Conservation (phyloP, 1,284 basidiomycete species). For the Filobasidium uniguttulatum region DNA sequence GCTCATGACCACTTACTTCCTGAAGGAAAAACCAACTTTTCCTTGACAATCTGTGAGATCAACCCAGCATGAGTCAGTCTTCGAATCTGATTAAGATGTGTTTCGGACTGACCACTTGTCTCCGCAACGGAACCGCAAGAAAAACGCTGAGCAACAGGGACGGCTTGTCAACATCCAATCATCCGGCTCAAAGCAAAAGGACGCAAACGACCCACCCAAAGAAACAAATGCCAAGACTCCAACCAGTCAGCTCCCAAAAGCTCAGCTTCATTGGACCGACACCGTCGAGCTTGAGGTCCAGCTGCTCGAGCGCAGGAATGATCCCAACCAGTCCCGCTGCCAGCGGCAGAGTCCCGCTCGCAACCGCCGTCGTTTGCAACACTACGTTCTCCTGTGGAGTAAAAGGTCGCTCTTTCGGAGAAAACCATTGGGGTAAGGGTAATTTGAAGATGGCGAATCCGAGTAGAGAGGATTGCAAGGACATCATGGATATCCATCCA, state of each 20-base stretch:
- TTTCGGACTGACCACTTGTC: constrained; percentile 60
- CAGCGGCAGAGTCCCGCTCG: constrained; percentile 71
- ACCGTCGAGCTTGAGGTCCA: constrained; percentile 62
- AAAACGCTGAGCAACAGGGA: constrained; percentile 51
- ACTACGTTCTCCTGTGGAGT: constrained; percentile 83
- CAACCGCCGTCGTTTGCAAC: constrained; percentile 87
- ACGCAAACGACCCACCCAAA: constrained; percentile 51
- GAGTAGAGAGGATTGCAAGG: constrained; percentile 78
- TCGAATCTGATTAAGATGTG: not conserved
- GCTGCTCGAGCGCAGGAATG: constrained; percentile 70
- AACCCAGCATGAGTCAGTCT: not conserved
- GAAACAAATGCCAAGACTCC: constrained; percentile 80
- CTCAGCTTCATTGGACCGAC: constrained; percentile 56
- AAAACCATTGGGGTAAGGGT: constrained; percentile 44
- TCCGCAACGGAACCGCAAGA: constrained; percentile 78
- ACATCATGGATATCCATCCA: constrained; percentile 56
- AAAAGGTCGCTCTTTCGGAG: constrained; percentile 41
- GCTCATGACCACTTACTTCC: constrained; percentile 43
- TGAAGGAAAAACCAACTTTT: constrained; percentile 82
- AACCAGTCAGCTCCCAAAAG: constrained; percentile 57
- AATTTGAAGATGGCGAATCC: constrained; percentile 71
- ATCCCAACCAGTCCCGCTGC: constrained; percentile 92
- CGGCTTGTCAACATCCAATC: not conserved
- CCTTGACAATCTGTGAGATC: constrained; percentile 67
- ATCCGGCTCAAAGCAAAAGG: not conserved